These are phyloP conservation scores for Cardiospermum halicacabum DNA, from an alignment of 345 rosid genomes.

Conservation along the genomic window DNA sequence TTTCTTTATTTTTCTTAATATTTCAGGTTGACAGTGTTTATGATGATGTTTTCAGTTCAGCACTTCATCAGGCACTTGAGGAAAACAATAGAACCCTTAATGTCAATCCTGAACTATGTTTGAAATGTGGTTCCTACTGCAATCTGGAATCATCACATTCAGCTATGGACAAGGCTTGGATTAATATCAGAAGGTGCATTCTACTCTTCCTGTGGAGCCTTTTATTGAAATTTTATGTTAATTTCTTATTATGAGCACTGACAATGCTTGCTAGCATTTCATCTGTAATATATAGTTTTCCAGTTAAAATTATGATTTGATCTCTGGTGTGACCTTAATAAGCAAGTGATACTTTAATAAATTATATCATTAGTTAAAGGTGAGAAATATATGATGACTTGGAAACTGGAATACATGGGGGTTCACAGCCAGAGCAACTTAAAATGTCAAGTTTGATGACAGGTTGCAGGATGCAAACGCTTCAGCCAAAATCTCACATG, in stretches of 20 bases:
- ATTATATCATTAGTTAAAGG: not conserved
- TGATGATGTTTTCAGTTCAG: slow-evolving; percentile 23
- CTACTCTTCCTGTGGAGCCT: slow-evolving; percentile 4
- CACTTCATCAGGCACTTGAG: slow-evolving; percentile 29
- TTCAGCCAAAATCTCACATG: slow-evolving; percentile 28
- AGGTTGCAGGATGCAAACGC: slow-evolving; percentile 52
- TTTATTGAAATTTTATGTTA: not conserved
- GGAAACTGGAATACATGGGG: not conserved
- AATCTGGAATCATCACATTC: slow-evolving; percentile 36
- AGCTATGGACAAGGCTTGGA: slow-evolving; percentile 47
- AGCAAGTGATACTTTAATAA: not conserved
- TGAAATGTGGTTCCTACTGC: slow-evolving; percentile 51
- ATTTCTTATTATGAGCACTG: not conserved
- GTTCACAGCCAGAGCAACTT: not conserved
- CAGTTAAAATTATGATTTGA: not conserved
- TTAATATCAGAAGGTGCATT: slow-evolving; percentile 44
- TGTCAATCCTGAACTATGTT: slow-evolving; percentile 46
- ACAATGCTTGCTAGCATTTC: not conserved
- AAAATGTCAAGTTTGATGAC: slow-evolving; percentile 19
- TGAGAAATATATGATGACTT: not conserved
- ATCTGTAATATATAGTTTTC: not conserved
- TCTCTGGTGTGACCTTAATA: not conserved
- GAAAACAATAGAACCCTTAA: slow-evolving; percentile 17
- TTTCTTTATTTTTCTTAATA: slow-evolving; percentile 4
- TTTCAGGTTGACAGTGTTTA: slow-evolving; percentile 31